phyloP scores from a whole-genome alignment of 495 filamentous ascomycete species.

The Aspergillus sclerotiicarbonarius region DNA sequence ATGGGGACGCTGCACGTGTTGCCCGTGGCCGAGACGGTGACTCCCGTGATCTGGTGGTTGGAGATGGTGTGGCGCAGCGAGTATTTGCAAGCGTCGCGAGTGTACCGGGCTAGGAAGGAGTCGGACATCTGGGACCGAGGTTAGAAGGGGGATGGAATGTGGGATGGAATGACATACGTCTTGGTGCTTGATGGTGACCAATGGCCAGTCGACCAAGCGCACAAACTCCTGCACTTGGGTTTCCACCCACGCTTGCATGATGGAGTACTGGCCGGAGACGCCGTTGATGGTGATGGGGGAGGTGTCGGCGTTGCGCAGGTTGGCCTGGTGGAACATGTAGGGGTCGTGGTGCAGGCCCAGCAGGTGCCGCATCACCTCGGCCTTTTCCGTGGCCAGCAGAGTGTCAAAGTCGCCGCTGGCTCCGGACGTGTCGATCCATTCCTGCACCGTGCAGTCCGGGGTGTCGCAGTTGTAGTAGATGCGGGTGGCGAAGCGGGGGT shows the following conservation, averaged over 20 bases:
- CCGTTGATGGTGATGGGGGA: conserved; percentile 51
- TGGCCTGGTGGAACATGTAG: conserved; percentile 57
- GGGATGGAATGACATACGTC: conserved; percentile 28
- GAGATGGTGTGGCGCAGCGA: conserved; percentile 45
- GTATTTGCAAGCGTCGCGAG: conserved; percentile 54
- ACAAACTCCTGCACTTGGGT: conserved; percentile 54
- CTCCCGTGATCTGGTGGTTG: conserved; percentile 44
- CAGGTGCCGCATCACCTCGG: conserved; percentile 54
- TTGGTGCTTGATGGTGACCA: conserved; percentile 55
- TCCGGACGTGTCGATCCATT: conserved; percentile 61
- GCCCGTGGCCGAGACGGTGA: conserved; percentile 49
- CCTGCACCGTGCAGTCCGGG: conserved; percentile 52
- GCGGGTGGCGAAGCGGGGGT: conserved; percentile 60
- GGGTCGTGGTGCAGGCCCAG: conserved; percentile 52
- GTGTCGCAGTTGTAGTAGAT: conserved; percentile 67
- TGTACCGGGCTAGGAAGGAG: conserved; percentile 50
- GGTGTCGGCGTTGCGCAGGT: conserved; percentile 53
- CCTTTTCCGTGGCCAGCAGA: conserved; percentile 48
- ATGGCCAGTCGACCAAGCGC: conserved; percentile 57
- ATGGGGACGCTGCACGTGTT: conserved; percentile 53
- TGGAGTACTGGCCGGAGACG: conserved; percentile 44
- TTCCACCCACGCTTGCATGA: conserved; percentile 64
- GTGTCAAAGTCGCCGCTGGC: conserved; percentile 48
- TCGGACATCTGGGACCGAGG: conserved; percentile 43
- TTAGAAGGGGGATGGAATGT: neutral